These are phyloP conservation scores for Salix purpurea DNA, from an alignment of 345 rosid species.

Conservation along the genomic window DNA sequence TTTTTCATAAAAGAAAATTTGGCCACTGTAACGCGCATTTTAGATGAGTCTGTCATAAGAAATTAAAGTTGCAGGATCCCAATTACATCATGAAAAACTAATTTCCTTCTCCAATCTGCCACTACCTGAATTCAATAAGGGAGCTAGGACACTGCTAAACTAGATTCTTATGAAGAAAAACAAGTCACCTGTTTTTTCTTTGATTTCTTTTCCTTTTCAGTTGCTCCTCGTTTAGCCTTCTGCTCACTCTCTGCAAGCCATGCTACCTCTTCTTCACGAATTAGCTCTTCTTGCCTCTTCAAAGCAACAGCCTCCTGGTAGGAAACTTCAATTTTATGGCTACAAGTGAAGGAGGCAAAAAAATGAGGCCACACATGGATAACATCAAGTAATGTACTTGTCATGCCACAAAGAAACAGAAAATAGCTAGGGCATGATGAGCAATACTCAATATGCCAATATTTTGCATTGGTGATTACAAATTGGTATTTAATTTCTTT, in stretches of 20 bases:
- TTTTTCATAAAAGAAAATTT: not conserved
- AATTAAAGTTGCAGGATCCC: not conserved
- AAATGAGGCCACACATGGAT: not conserved
- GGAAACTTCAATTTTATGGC: conserved; percentile 84
- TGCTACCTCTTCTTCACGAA: conserved; percentile 91
- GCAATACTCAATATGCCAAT: not conserved
- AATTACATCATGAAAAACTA: not conserved
- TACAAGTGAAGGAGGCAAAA: conserved; percentile 27
- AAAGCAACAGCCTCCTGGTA: conserved; percentile 93
- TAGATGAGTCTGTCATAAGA: not conserved
- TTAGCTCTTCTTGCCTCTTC: conserved; percentile 91
- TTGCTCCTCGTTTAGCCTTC: conserved; percentile 66
- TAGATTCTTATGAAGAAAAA: not conserved
- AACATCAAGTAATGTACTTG: not conserved
- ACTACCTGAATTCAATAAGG: not conserved
- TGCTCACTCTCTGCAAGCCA: conserved; percentile 77
- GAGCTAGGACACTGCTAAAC: not conserved
- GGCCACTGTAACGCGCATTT: not conserved
- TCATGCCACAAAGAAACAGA: not conserved
- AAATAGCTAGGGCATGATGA: not conserved
- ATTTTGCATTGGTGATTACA: not conserved
- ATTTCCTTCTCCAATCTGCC: not conserved
- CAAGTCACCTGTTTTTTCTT: conserved; percentile 78
- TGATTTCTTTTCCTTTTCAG: conserved; percentile 77
- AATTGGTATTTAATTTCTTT: not conserved